phyloP scores from a whole-genome alignment of 1,284 basidiomycete genomes.

The Naganishia cerealis region DNA sequence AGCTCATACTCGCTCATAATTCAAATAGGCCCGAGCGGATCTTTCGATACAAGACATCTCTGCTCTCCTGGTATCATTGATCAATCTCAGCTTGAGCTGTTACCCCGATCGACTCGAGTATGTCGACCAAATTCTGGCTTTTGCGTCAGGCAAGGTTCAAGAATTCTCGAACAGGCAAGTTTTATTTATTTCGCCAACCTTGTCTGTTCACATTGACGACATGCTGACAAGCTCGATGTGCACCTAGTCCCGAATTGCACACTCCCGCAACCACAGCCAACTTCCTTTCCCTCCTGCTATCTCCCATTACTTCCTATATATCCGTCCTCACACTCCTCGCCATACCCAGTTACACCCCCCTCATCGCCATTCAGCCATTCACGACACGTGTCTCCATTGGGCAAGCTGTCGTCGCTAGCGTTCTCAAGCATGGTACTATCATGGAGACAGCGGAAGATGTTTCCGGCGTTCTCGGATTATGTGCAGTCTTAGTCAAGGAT shows the following conservation, averaged over 20 bases:
- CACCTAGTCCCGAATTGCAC: slow-evolving; percentile 76
- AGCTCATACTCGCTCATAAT: not conserved
- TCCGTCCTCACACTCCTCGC: slow-evolving; percentile 90
- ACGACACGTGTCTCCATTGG: slow-evolving; percentile 83
- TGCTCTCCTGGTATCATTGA: slow-evolving; percentile 85
- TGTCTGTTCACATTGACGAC: too few relatives aligned
- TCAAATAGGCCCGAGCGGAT: slow-evolving; percentile 79
- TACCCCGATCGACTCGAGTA: slow-evolving; percentile 93
- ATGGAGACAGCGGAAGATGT: slow-evolving; percentile 88
- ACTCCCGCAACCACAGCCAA: slow-evolving; percentile 80
- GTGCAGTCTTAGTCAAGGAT: slow-evolving; percentile 84
- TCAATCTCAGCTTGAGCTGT: slow-evolving; percentile 87
- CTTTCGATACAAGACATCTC: slow-evolving; percentile 93
- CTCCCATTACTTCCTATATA: slow-evolving; percentile 90
- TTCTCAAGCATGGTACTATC: slow-evolving; percentile 89
- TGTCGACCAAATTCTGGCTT: slow-evolving; percentile 86
- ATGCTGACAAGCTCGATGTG: not conserved
- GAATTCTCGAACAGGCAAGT: slow-evolving; percentile 75
- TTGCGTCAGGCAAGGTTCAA: slow-evolving; percentile 78
- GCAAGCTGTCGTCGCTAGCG: slow-evolving; percentile 84
- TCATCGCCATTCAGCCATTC: slow-evolving; percentile 80
- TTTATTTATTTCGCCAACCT: too few relatives aligned
- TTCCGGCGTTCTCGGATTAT: slow-evolving; percentile 82
- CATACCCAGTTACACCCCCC: slow-evolving; percentile 78
- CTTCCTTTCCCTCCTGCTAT: slow-evolving; percentile 80